Base-by-base conservation (phyloP, 352 stramenopile genomes). In the Phytopythium sindhum region DNA sequence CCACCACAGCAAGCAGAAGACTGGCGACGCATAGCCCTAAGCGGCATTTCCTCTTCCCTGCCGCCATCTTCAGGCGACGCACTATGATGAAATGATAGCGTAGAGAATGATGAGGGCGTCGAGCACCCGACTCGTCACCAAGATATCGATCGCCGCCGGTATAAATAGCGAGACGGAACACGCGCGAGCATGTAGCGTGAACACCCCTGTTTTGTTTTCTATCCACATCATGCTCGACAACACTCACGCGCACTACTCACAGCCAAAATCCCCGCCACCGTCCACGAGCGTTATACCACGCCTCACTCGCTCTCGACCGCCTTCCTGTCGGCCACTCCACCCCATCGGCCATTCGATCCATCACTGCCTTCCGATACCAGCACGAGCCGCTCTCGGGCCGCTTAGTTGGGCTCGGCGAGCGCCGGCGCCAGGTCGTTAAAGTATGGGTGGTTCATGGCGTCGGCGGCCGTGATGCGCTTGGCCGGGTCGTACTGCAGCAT, bases 401-500 rank as follows among this genome's bases (percentile, higher is more conserved):
- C 28, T 69, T 64, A 84, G 58, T 87, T 68, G 51, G 84, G 76
- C 28, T 94, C 85, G 58, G 70, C 89, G 33, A 92, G 73, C 33
- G 78, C 69, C 5, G 81, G 84, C n/a, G 86, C 88, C 51, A 97
- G 69, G 69, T 98, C 95, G 68, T 90, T 87, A 78, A 99, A 99
- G 83, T 98, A 99, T 56, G 92, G 81, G 88, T 99, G 97, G 52
- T 97, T 87, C 80, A 99, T 89, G 33, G 97, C 97, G 54, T 98
- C 93, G 41, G 94, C 83, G 4, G 96, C 96, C 23, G 96, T 98
- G 68, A 99, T 93, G 44, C 89, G 86, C 82, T 96, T 96, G 50
- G 84, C 73, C 11, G 88, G 88, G 68, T 95, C 86, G 69, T 93
- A 96, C 67, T 92, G 86, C 31, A 96, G 71, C 86, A 95, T 96